Evolutionary conservation across 2,329 filamentous ascomycete species (phyloP), one percentile per base, ranked within the genome.

Genomic region (Claviceps sp.): DNA sequence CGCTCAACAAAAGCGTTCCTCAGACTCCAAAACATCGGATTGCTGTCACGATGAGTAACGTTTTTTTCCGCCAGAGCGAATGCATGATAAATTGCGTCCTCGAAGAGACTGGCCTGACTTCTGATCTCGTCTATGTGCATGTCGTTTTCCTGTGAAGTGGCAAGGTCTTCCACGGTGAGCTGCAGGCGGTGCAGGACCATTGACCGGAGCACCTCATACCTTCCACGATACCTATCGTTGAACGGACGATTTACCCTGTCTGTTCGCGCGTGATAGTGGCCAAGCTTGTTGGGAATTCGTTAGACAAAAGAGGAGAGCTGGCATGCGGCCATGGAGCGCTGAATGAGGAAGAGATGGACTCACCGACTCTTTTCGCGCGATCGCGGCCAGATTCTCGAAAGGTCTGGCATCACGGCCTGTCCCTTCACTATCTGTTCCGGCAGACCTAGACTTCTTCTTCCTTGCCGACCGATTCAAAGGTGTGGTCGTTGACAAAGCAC

Each of bases 11-110:
- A 87, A 2, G 78, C 77, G 50, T 78, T 72, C 53, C 78, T 76
- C 52, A 88, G 63, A 47, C 70, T 70, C 70, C 71, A 78, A 61
- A 80, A 81, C 1, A 81, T 62, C 0, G 76, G 75, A 56, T 81
- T 81, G 7, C 70, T 66, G 22, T 62, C 58, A 23, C 68, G 68
- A 2, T 63, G 61, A 2, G 67, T 68, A 13, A 62, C 56, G 26
- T 69, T 65, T 9, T 64, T 54, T 16, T 68, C 59, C 6, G 77
- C 76, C 52, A 74, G 55, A 0, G 63, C 55, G 54, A 78, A 74
- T 37, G 74, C 68, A n/a, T 67, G 63, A 20, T 69, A 62, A 29
- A 81, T 58, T 4, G 68, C 60, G 22, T 65, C 61, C 58, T 68
- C 68, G 60, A 80, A 81, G 8, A 72, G 59, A 7, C 60, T 60